Base-by-base conservation (phyloP, 768 basidiomycete genomes). In the Collybia sp. region DNA sequence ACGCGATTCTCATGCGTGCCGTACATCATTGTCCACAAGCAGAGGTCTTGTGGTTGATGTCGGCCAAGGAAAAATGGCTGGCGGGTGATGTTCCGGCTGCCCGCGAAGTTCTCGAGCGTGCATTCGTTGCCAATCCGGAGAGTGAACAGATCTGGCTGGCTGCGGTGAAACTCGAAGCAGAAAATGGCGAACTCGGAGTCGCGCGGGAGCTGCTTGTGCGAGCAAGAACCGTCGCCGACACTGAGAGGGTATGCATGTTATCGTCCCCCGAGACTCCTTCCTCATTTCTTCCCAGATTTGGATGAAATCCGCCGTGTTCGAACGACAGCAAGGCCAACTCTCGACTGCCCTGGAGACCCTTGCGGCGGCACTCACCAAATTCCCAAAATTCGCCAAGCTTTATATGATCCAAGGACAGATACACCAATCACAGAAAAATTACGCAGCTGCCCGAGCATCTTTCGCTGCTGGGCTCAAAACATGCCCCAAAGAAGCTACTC, bases 341-440 rank as follows among this genome's bases (percentile, higher is more conserved):
- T 74, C 79, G 12, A 77, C 73, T 1, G 93, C 95, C 0, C 76
- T 97, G 15, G 70, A 82, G 50, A 92, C 87, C 0, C 73, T 93
- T 10, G 68, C 80, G 12, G 72, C 76, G 2, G 95, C 92, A 0
- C 74, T 97, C 20, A 64, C 68, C 42, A 93, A 86, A 60, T 98
- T 89, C 76, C 87, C 92, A 1, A 82, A 83, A 52, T 94, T 90
- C 57, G 76, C 91, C 40, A 98, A 98, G 67, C 66, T 97, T 1
- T 94, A 99, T 69, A 92, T 97, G 90, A 87, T 98, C 52, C 89
- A 97, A 68, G 95, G 93, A 1, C 95, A 97, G 58, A 93, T 98
- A 12, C 75, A 85, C 51, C 79, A 87, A 52, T 66, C 77, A 16
- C 73, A 74, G 35, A 70, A 72, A n/a, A 77, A 87, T 43, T 68